Base-by-base conservation (phyloP, 176 grass and related monocot species). In the Pontederia paniculata region DNA sequence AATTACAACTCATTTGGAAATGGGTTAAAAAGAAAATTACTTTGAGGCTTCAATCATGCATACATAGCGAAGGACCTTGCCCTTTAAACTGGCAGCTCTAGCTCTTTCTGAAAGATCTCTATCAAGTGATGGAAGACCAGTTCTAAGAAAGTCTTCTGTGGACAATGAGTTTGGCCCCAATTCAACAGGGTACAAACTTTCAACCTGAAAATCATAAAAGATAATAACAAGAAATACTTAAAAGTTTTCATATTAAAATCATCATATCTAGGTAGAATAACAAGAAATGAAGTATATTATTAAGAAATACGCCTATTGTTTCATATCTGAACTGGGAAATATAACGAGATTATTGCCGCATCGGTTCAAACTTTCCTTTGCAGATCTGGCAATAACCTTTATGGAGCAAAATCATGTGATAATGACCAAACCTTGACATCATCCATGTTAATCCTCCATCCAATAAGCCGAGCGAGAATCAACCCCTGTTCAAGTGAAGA, bases 51-150 rank as follows among this genome's bases (percentile, higher is more conserved):
- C 68, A 65, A 89, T 80, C 16, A 83, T 52, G 60, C 85, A 78
- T 20, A 86, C 90, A 74, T 86, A 96, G 46, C 82, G 76, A 83
- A 96, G 81, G 75, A 89, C 85, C 51, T 96, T 89, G 54, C 82
- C 85, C 72, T 68, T 96, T n/a, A 51, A 78, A 45, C 79, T 80
- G 78, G 90, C 82, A 62, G 68, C 71, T 77, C 51, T 73, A 2
- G 81, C 70, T 76, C 74, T 80, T 78, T 81, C 82, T 76, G 78
- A 73, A 73, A 97, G 71, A 68, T 54, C 60, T 75, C 74, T 73
- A 68, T 97, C 91, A 58, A 90, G 73, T 25, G 86, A 75, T 54
- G 16, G 46, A 49, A 87, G 60, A 61, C 82, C 91, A 57, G 54
- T 84, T 67, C 74, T 69, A 72, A 97, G 62, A 71, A 97, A 89